Evolutionary conservation across 371 early-diverging fungal genomes (phyloP), one percentile per base, ranked within the genome.

Genomic region (Syncephalis fuscata): DNA sequence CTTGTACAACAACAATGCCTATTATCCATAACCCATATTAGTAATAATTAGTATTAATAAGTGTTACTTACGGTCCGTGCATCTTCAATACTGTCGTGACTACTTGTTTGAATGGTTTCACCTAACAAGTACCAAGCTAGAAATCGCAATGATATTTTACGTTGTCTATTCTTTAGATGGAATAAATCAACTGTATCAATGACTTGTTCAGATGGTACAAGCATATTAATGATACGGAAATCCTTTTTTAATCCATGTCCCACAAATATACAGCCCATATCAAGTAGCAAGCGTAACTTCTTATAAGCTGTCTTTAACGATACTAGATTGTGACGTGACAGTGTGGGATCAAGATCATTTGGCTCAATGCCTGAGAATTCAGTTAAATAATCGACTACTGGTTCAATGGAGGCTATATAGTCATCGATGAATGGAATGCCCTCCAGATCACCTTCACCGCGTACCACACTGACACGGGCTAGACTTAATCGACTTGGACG

Each of bases 181-280:
- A 78, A 95, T 32, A 95, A 72, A 48, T 85, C 82, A 9, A 91
- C 89, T 0, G 92, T 95, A 49, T 95, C 93, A 40, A 88, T 80
- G 39, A 91, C 78, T 57, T 90, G 91, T 23, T 68, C 76, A 0
- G 80, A 74, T 5, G 92, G 92, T 0, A 91, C 82, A 8, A 81
- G 52, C n/a, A 92, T 77, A 59, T 92, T 91, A 48, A 91, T 87
- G 23, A 79, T 86, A 45, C 96, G 74, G 55, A 92, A 90, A 60
- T 95, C 96, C 48, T 90, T 90, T 40, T 80, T 79, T 45, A 95
- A 61, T 0, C 92, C 93, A 51, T 95, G 96, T 0, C 96, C 96
- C 19, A 95, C 80, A 61, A 95, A 88, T 3, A 82, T 67, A 57
- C 90, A 89, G 4, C 88, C 88, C 44, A 81, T 55, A 61, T 95